A percentile compares a stretch with the other conserved stretches of the same genome.
Evolutionary conservation across 768 basidiomycete genomes (phyloP).

Genomic region (Mycena leptocephala): DNA sequence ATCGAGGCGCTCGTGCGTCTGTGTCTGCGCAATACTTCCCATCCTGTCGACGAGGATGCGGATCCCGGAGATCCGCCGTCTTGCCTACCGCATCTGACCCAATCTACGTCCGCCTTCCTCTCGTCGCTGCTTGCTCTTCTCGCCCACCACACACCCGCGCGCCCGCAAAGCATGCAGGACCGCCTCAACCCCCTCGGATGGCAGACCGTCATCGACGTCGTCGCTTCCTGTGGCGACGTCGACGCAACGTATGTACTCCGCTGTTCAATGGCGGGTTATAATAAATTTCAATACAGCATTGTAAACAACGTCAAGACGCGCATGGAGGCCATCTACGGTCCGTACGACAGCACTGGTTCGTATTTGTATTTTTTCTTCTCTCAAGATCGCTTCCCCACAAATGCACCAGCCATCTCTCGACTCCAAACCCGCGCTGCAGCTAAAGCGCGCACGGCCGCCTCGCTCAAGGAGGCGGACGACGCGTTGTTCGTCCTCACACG

Average conservation of each 20-base stretch:
- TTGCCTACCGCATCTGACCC: constrained; percentile 57
- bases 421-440: not conserved
- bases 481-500: not conserved
- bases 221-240: constrained; percentile 59
- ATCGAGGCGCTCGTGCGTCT: constrained; percentile 64
- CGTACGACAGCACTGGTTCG: constrained; percentile 7
- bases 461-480: constrained; percentile 10
- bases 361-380: not conserved
- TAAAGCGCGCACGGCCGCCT: not conserved
- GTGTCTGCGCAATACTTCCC: constrained; percentile 45
- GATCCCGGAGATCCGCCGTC: constrained; percentile 48
- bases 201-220: constrained; percentile 73
- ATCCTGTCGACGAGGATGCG: constrained; percentile 41
- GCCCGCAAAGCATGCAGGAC: constrained; percentile 75
- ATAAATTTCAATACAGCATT: not conserved
- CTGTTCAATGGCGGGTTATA: no score
- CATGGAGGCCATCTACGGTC: constrained; percentile 29
- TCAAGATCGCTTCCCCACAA: not conserved
- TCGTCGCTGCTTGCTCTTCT: constrained; percentile 69
- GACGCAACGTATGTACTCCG: constrained; percentile 53
- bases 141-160: constrained; percentile 69
- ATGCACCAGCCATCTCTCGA: not conserved
- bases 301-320: constrained; percentile 21
- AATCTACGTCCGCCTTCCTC: constrained; percentile 62
- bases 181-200: constrained; percentile 75